phyloP scores from a whole-genome alignment of 805 yeast species.

The Teunomyces panamensis region DNA sequence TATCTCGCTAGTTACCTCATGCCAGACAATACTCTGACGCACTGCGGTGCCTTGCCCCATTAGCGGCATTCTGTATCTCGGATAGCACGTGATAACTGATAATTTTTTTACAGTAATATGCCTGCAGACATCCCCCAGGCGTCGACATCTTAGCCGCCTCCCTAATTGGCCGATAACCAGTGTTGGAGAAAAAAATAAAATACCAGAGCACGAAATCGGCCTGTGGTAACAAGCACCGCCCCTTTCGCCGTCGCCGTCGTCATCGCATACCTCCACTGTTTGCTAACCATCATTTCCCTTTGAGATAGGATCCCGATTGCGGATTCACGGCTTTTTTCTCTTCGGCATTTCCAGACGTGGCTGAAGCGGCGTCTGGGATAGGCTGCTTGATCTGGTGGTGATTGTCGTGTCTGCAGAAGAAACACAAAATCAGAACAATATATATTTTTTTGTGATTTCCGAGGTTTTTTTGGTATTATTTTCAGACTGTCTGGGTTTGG shows the following conservation, averaged over 20 bases:
- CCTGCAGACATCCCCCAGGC: background rate
- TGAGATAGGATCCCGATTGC: too few relatives aligned
- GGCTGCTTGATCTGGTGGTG: background rate
- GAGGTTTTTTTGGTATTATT: background rate
- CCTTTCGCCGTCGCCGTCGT: too few relatives aligned
- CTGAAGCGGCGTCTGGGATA: background rate
- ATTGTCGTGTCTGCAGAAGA: background rate
- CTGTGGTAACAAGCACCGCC: too few relatives aligned
- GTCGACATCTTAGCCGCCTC: background rate
- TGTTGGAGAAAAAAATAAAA: background rate
- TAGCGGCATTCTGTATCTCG: background rate
- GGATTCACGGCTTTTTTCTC: background rate
- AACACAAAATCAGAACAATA: background rate
- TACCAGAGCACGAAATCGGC: background rate
- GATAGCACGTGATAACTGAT: slow-evolving; percentile 1
- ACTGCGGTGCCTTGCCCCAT: background rate
- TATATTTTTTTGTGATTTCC: background rate
- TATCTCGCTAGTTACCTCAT: background rate
- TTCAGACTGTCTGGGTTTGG: background rate
- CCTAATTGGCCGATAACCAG: background rate
- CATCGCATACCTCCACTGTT: too few relatives aligned
- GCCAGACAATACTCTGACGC: background rate
- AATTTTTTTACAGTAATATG: background rate
- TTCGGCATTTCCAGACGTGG: background rate
- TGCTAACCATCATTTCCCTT: too few relatives aligned